Base-by-base conservation (phyloP, 108 stramenopile genomes). In the Skeletonema grethae region DNA sequence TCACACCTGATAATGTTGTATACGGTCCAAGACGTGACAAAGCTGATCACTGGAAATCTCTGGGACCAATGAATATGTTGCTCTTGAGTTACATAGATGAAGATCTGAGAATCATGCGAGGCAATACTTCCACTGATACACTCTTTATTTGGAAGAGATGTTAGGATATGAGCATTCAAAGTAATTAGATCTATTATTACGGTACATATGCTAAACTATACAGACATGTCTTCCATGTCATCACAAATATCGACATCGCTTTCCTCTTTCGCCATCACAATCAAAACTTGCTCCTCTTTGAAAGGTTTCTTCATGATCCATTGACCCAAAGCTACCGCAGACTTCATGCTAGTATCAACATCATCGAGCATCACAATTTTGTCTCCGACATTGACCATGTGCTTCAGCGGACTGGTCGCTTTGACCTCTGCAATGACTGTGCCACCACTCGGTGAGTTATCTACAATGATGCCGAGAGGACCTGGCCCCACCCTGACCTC, bases 1-100 rank as follows among this genome's bases (percentile, higher is more conserved):
- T 94, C 10, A 89, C 82, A 36, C 93, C 93, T 0, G 86, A 90
- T 34, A 72, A 79, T 18, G 93, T 94, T 9, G 82, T 53, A 1
- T 91, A 92, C 63, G 90, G 88, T n/a, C 85, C 83, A 11, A 87
- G 85, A 60, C 81, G 79, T 16, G 89, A 89, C 22, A 84, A 84
- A 60, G 93, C 87, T 10, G 93, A 94, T 65, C 93, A 94, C 67
- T 94, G 93, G 93, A 94, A 94, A 73, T 84, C 80, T 39, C 66
- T 94, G 10, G 90, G 93, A 38, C 88, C 90, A 3, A 77, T 83
- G 67, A 94, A 94, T 65, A 67, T 89, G 76, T 72, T 94, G 55
- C 87, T 91, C 60, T 38, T 94, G 43, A 77, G 83, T 0, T 94
- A 90, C 75, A 69, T 94, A 63, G 93, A 94, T 57, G 87, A 94